Percentiles rank a stretch among this genome's conserved stretches.
phyloP scores from a whole-genome alignment of 148 eudicot genomes.

The Vaccinium macrocarpon region DNA sequence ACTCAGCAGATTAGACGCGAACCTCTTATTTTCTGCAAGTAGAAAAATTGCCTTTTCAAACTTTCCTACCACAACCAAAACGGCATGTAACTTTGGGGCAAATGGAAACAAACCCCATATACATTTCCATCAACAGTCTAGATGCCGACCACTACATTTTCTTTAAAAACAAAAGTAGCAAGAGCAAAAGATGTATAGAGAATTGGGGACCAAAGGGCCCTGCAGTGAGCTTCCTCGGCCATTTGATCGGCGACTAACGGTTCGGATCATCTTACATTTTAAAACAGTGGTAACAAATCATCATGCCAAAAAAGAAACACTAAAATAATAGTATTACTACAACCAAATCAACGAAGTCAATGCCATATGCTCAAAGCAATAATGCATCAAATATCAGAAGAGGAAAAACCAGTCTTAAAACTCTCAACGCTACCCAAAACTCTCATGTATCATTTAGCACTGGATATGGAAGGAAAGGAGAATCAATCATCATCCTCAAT shows the following conservation, averaged over 20 bases:
- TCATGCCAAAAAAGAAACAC: background rate
- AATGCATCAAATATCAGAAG: background rate
- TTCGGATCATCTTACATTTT: too few relatives aligned
- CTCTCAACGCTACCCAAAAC: constrained; percentile 10
- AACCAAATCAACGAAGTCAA: background rate
- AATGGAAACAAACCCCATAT: background rate
- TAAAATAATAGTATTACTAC: constrained; percentile 10
- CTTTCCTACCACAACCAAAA: background rate
- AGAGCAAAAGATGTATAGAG: background rate
- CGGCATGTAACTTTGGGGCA: background rate
- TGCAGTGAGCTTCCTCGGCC: too few relatives aligned
- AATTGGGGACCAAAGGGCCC: background rate
- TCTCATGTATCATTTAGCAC: constrained; percentile 2
- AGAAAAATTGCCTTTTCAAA: background rate
- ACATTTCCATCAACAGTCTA: background rate
- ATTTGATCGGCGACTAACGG: too few relatives aligned
- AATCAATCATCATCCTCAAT: constrained; percentile 40
- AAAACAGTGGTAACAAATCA: background rate
- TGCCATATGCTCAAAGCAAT: background rate
- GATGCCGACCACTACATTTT: background rate
- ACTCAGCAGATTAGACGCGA: background rate
- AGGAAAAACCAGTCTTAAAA: background rate
- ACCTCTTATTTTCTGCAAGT: background rate
- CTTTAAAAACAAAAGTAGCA: background rate
- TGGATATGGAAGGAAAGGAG: background rate